Conservation (phyloP, 495 filamentous ascomycete species). For the Hypoxylon cercidicola region DNA sequence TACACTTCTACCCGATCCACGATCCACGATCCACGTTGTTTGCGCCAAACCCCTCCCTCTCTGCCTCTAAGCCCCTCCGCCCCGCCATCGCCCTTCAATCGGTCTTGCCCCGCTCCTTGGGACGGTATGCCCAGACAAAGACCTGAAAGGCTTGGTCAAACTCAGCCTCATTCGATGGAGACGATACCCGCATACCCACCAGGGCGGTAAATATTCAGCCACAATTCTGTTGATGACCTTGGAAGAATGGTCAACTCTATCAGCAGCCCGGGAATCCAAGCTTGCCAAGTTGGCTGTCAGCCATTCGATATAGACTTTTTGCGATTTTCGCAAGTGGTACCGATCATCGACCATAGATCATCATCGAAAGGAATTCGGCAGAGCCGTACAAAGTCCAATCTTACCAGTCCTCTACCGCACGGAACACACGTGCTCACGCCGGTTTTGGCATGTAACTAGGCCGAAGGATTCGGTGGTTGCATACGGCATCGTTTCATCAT, state of each 20-base stretch:
- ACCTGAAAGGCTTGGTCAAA: slow-evolving; percentile 33
- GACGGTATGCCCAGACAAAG: too few relatives aligned
- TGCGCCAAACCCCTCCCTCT: slow-evolving; percentile 12
- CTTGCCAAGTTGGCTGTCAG: too few relatives aligned
- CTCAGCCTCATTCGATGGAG: slow-evolving; percentile 34
- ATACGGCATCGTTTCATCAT: slow-evolving; percentile 38
- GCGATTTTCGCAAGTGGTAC: background rate
- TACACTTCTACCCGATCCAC: too few relatives aligned
- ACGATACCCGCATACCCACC: background rate
- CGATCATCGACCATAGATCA: background rate
- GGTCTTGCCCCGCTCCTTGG: background rate
- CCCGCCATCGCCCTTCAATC: slow-evolving; percentile 15
- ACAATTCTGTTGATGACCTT: background rate
- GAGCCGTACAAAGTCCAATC: background rate
- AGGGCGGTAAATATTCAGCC: background rate
- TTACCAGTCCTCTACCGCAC: slow-evolving; percentile 13
- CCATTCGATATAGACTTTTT: background rate
- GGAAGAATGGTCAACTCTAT: too few relatives aligned
- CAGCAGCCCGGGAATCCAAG: too few relatives aligned
- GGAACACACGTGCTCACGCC: slow-evolving; percentile 33
- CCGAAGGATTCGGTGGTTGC: slow-evolving; percentile 36
- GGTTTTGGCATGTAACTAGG: slow-evolving; percentile 14
- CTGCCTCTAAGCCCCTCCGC: slow-evolving; percentile 3
- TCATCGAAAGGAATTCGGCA: too few relatives aligned
- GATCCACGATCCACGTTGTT: slow-evolving; percentile 17